A percentile compares a stretch with the other conserved stretches of the same genome.
Conservation (phyloP, 208 protist genomes). For the Wallacemonas rigidus region DNA sequence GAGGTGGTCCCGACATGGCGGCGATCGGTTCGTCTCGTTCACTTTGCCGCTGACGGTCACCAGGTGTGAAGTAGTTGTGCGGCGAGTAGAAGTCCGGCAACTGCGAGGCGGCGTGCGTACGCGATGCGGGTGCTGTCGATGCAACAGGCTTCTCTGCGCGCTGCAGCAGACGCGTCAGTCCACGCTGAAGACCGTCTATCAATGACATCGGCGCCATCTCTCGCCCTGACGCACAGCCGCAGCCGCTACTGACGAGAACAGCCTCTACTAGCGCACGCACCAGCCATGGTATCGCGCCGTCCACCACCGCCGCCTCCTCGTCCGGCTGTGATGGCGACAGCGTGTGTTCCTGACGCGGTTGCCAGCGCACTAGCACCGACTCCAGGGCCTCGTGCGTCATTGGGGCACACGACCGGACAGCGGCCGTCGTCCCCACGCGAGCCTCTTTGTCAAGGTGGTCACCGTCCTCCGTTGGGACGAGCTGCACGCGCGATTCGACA, state of each 20-base stretch:
- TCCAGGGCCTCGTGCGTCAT: background rate
- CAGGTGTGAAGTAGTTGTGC: slow-evolving; percentile 14
- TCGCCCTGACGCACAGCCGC: background rate
- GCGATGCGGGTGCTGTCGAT: background rate
- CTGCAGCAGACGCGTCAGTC: background rate
- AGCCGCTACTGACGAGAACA: background rate
- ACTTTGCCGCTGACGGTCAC: background rate
- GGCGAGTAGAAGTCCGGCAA: slow-evolving; percentile 5
- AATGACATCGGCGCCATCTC: background rate
- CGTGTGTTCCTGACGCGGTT: background rate
- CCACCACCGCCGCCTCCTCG: background rate
- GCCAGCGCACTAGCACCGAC: background rate
- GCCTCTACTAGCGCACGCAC: background rate
- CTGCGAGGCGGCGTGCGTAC: background rate
- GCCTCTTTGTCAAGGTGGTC: background rate
- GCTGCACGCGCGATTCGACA: slow-evolving; percentile 24
- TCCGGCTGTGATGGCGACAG: background rate
- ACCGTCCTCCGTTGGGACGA: background rate
- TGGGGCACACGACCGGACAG: too few species aligned
- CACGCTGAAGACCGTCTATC: background rate
- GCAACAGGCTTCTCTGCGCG: background rate
- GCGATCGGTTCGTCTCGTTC: too few species aligned
- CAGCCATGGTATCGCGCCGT: background rate
- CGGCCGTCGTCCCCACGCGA: too few species aligned
- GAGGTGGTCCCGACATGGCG: background rate